Conservation (phyloP, 148 eudicot species). For the Pharnaceum exiguum region DNA sequence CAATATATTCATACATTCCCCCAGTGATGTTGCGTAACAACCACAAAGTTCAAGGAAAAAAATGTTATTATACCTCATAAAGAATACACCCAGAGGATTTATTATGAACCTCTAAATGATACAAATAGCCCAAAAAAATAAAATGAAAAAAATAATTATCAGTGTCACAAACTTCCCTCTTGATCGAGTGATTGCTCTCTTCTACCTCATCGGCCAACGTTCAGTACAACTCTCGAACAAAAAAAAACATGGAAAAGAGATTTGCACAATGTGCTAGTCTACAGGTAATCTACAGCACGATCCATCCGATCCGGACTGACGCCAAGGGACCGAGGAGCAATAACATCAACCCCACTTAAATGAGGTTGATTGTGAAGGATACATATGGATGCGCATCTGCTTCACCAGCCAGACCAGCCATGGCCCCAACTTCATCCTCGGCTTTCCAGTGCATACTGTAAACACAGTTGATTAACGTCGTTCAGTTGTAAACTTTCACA, state of each 20-base stretch:
- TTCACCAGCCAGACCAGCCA: conserved; percentile 78
- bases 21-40: conserved; percentile 9
- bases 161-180: conserved; percentile 11
- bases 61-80: conserved; percentile 9
- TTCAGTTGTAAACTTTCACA: neutral
- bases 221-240: conserved; percentile 7
- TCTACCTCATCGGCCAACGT: conserved; percentile 4
- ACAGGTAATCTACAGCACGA: conserved; percentile 16
- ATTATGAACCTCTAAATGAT: conserved; percentile 14
- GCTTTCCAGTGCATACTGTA: conserved; percentile 79
- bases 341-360: conserved; percentile 21
- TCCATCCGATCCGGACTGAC: conserved; percentile 4
- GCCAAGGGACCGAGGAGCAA: conserved; percentile 16
- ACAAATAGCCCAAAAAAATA: conserved; percentile 19
- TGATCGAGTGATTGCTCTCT: neutral
- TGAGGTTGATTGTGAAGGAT: conserved; percentile 83
- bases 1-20: no score
- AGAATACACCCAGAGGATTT: conserved; percentile 18
- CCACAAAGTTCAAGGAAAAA: neutral
- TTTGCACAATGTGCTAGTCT: conserved; percentile 16
- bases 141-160: conserved; percentile 4
- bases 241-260: conserved; percentile 12
- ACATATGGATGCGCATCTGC: conserved; percentile 81
- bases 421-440: conserved; percentile 64
- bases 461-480: conserved; percentile 8